Evolutionary conservation across 2,329 filamentous ascomycete genomes (phyloP), one percentile per base, ranked within the genome.

Genomic region (Xylaria sp.): DNA sequence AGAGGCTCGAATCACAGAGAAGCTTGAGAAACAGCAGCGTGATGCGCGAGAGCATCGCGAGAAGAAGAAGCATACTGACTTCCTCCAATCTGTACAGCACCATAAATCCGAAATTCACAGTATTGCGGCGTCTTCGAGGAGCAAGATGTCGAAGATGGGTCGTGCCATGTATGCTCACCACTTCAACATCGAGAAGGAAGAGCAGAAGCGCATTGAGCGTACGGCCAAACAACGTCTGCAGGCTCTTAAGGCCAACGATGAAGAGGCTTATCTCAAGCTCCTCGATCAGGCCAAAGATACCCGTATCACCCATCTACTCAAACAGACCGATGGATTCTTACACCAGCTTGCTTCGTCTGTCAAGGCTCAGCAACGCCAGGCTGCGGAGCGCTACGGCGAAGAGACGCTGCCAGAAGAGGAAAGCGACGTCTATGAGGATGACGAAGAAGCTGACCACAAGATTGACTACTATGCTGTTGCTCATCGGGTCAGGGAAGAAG

Each of bases 141-240:
- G 82, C 73, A 94, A 95, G 73, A 86, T 90, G 67, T 87, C 92
- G 77, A 97, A 96, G 80, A 85, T 98, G 55, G 92, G 93, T 69
- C 91, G 92, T 60, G 86, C 94, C 77, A 97, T 98, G 92, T 85
- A 91, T 67, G 80, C 85, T 60, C 94, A 97, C 65, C 95, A 99
- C 77, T 91, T 94, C 78, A 92, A 94, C 76, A 98, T 99, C 76
- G 95, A 99, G 78, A 97, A 97, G 80, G 95, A 99, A 83, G 95
- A 99, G 80, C 94, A 98, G 84, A 98, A 97, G 82, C 92, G 95
- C 66, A 91, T 99, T 69, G 95, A 99, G 81, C 87, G 95, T 67
- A 99, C 94, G 9, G 95, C 95, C 67, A 99, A 99, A 84, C 95
- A 99, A 79, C 95, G 95, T 97, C 89, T 99, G 69, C 94, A 98